Evolutionary conservation across 495 filamentous ascomycete species (phyloP).

Genomic region (Penicillium atrosanguineum): DNA sequence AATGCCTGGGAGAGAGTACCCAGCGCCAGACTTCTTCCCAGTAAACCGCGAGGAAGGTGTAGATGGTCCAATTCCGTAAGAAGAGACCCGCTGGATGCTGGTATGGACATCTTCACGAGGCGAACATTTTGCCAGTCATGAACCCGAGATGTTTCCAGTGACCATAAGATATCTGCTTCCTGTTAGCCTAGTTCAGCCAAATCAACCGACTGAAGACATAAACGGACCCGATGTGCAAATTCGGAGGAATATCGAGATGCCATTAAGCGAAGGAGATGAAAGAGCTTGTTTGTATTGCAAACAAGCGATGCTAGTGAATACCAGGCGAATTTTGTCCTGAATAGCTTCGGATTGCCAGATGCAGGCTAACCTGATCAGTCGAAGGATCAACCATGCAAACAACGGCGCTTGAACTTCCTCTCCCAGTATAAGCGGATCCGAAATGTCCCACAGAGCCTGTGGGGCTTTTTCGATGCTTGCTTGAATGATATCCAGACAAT

Average conservation of each 20-base stretch:
- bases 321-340: slow-evolving; percentile 26
- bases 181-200: background rate
- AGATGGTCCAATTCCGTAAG: slow-evolving; percentile 33
- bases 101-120: slow-evolving; percentile 22
- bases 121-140: slow-evolving; percentile 3
- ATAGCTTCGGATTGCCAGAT: slow-evolving; percentile 25
- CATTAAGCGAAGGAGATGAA: slow-evolving; percentile 26
- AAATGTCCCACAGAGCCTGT: slow-evolving; percentile 55
- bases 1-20: slow-evolving; percentile 26
- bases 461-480: slow-evolving; percentile 73
- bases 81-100: slow-evolving; percentile 27
- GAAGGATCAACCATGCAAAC: slow-evolving; percentile 70
- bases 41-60: slow-evolving; percentile 27
- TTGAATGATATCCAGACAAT: slow-evolving; percentile 71
- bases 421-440: slow-evolving; percentile 38
- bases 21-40: slow-evolving; percentile 22
- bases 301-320: slow-evolving; percentile 34
- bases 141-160: slow-evolving; percentile 25
- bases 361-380: slow-evolving; percentile 33
- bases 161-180: slow-evolving; percentile 35
- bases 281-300: slow-evolving; percentile 36
- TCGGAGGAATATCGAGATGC: slow-evolving; percentile 32
- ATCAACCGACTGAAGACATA: background rate
- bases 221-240: slow-evolving; percentile 38
- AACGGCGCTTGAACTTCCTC: slow-evolving; percentile 60